phyloP scores from a whole-genome alignment of 257 asterid species.

The Ilex aquifolium region DNA sequence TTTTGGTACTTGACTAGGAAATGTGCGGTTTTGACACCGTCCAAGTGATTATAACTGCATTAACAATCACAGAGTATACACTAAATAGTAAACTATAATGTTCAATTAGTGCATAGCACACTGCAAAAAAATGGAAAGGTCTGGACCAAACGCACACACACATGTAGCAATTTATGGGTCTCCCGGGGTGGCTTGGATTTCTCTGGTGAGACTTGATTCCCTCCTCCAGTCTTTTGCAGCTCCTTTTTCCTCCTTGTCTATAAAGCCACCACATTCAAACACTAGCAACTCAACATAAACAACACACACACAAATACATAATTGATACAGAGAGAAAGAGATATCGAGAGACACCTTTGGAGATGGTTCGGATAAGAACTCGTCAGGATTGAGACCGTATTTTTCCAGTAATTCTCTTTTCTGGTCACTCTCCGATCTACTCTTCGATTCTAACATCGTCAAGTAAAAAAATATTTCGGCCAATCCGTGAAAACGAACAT shows the following conservation, averaged over 20 bases:
- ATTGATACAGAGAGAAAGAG: not conserved
- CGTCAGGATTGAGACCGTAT: conserved; percentile 78
- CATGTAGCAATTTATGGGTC: conserved; percentile 98
- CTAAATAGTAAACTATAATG: not conserved
- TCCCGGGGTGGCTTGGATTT: conserved; percentile 66
- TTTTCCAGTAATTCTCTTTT: conserved; percentile 64
- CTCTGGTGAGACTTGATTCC: conserved; percentile 25
- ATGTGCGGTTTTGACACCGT: too few relatives aligned
- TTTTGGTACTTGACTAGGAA: not conserved
- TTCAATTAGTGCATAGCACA: not conserved
- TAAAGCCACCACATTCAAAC: conserved; percentile 2
- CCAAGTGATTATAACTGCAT: not conserved
- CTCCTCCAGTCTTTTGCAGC: conserved; percentile 27
- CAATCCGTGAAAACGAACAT: too few relatives aligned
- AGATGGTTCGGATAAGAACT: conserved; percentile 51
- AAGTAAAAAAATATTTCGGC: not conserved
- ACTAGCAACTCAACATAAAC: not conserved
- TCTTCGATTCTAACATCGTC: conserved; percentile 48
- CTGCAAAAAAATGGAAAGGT: not conserved
- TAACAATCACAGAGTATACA: not conserved
- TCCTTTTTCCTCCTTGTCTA: conserved; percentile 60
- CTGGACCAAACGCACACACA: conserved; percentile 14
- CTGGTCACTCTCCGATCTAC: conserved; percentile 33
- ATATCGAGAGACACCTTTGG: conserved; percentile 43
- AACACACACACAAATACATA: not conserved